Evolutionary conservation across 495 filamentous ascomycete species (phyloP).

Genomic region (Neurospora sp.): DNA sequence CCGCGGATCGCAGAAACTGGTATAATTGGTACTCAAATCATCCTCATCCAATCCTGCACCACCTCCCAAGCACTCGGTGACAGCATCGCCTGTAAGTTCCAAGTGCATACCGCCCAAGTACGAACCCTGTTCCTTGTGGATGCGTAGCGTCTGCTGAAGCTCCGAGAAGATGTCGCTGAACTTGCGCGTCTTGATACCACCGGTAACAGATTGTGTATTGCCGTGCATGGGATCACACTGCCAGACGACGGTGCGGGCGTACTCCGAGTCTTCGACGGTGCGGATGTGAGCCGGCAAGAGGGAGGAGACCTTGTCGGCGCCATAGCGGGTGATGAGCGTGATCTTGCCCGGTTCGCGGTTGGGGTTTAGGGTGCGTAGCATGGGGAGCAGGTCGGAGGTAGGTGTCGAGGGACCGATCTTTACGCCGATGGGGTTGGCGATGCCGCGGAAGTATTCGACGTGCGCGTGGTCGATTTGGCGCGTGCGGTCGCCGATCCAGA

Average conservation of each 20-base stretch:
- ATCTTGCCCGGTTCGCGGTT: conserved; percentile 74
- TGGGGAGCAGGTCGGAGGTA: conserved; percentile 55
- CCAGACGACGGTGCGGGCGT: conserved; percentile 78
- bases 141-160: conserved; percentile 63
- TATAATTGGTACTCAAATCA: conserved; percentile 79
- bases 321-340: conserved; percentile 92
- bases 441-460: conserved; percentile 93
- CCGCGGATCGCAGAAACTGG: conserved; percentile 87
- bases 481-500: conserved; percentile 97
- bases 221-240: conserved; percentile 99
- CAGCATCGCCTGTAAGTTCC: conserved; percentile 88
- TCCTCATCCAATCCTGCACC: conserved; percentile 80
- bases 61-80: conserved; percentile 92
- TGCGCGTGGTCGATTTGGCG: conserved; percentile 86
- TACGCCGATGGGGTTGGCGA: conserved; percentile 90
- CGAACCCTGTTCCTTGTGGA: conserved; percentile 72
- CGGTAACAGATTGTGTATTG: conserved; percentile 59
- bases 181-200: conserved; percentile 76
- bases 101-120: conserved; percentile 91
- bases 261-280: conserved; percentile 61
- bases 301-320: conserved; percentile 56
- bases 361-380: conserved; percentile 82
- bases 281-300: conserved; percentile 76
- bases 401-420: conserved; percentile 87
- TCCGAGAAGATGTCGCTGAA: conserved; percentile 83